Percentiles rank a stretch among this genome's conserved stretches.
Conservation (phyloP, 2,329 filamentous ascomycete species). For the Zymoseptoria brevis region DNA sequence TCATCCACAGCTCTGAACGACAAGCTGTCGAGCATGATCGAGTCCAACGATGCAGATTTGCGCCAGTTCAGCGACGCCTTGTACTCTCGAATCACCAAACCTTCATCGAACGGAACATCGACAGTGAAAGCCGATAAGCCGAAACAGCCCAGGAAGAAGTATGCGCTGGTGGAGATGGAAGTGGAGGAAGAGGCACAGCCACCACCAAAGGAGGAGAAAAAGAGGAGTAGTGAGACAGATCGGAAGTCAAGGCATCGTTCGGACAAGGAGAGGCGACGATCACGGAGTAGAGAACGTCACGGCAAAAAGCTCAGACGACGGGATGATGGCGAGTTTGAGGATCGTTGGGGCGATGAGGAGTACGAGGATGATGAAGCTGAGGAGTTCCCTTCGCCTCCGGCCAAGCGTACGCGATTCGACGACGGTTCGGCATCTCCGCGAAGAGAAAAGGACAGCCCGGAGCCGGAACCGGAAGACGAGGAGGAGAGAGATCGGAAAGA, state of each 20-base stretch:
- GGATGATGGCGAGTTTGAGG: conserved; percentile 55
- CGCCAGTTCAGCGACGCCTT: conserved; percentile 42
- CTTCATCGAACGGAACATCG: conserved; percentile 18
- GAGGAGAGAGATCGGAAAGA: conserved; percentile 61
- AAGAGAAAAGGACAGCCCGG: conserved; percentile 12
- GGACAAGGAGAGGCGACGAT: conserved; percentile 31
- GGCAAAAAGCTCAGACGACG: conserved; percentile 46
- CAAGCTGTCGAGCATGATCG: conserved; percentile 46
- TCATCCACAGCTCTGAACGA: conserved; percentile 41
- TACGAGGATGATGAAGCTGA: conserved; percentile 43
- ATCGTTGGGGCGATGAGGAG: conserved; percentile 77
- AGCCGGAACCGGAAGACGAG: conserved; percentile 27
- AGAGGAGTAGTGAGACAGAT: conserved; percentile 18
- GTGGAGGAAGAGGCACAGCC: conserved; percentile 34
- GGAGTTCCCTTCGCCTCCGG: conserved; percentile 60
- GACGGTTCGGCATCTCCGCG: conserved; percentile 38
- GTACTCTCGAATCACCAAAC: conserved; percentile 29
- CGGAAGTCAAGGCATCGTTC: conserved; percentile 32
- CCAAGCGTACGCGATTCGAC: conserved; percentile 63
- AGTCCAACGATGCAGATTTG: conserved; percentile 40
- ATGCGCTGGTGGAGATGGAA: conserved; percentile 48
- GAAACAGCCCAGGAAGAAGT: conserved; percentile 40
- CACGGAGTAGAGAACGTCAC: conserved; percentile 31
- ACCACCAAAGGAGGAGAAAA: conserved; percentile 14
- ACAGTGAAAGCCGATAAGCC: conserved; percentile 16